Base-by-base conservation (phyloP, 2,329 filamentous ascomycete genomes). In the Penicillium sp. region DNA sequence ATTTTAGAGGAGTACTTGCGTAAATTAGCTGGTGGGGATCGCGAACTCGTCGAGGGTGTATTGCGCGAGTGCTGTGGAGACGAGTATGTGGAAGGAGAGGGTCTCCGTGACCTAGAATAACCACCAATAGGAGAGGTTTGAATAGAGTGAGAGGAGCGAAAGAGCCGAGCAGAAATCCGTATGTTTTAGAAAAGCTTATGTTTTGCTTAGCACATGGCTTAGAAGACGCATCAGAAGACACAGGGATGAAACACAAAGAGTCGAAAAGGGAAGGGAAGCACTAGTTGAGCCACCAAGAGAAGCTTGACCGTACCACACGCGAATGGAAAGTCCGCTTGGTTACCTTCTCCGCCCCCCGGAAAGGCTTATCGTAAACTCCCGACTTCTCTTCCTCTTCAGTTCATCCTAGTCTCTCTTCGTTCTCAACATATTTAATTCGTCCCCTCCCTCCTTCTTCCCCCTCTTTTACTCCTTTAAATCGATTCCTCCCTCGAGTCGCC, bases 381-480 rank as follows among this genome's bases (percentile, higher is more conserved):
- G 35, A 33, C 36, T 35, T 31, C 28, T 40, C 48, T 49, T 38
- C 48, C 41, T 37, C 44, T 37, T 31, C 25, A 28, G 45, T 36
- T 40, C 35, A 25, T 41, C 14, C n/a, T 19, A 51, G 48, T 40
- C 54, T 48, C 44, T 80, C 82, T 2, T 71, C 70, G 19, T 53
- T 25, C 13, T 41, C 39, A 11, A 11, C 57, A 54, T 4, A 51
- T 47, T 16, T 49, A 37, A 9, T 50, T 18, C 3, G 5, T 3
- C 10, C 66, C 18, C 34, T n/a, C 31, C 33, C 36, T 49, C 41
- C 39, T 42, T 35, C 25, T 36, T 40, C 41, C 47, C 22, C 40
- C 30, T 51, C 36, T 52, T 41, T 31, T 47, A 40, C 49, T 18
- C 82, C 82, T 88, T 88, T 93, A 47, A 88, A 86, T 25, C 6